Evolutionary conservation across 305 asterid species (phyloP).

Genomic region (Withania somnifera): DNA sequence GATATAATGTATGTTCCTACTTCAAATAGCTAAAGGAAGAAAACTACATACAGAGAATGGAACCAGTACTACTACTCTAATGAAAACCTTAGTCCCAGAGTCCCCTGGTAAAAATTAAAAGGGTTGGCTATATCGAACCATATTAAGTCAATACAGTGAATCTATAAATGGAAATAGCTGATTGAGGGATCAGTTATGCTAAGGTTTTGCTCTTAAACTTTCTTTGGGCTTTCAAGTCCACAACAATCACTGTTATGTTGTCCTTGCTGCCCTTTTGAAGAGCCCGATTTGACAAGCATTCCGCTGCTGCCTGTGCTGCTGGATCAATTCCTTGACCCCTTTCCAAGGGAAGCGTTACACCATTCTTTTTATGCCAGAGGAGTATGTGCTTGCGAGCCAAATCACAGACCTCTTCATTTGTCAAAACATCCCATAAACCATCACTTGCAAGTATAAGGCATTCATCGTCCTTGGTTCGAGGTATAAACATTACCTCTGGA

Average conservation of each 20-base stretch:
- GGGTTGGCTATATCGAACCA: slow-evolving; percentile 9
- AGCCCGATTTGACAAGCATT: slow-evolving; percentile 69
- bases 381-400: slow-evolving; percentile 70
- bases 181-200: slow-evolving; percentile 3
- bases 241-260: slow-evolving; percentile 60
- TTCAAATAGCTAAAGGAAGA: slow-evolving; percentile 12
- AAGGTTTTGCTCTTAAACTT: slow-evolving; percentile 48
- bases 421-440: slow-evolving; percentile 95
- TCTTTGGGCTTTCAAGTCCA: slow-evolving; percentile 72
- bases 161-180: slow-evolving; percentile 8
- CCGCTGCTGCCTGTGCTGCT: slow-evolving; percentile 90
- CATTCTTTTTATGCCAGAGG: slow-evolving; percentile 70
- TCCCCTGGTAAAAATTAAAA: slow-evolving; percentile 15
- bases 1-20: slow-evolving; percentile 16
- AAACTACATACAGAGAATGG: too few species aligned
- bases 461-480: slow-evolving; percentile 70
- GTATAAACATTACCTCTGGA: slow-evolving; percentile 76
- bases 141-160: slow-evolving; percentile 12
- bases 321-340: slow-evolving; percentile 86
- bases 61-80: too few species aligned
- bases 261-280: slow-evolving; percentile 90
- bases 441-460: slow-evolving; percentile 89
- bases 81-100: slow-evolving; percentile 1
- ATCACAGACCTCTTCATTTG: slow-evolving; percentile 84
- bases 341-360: slow-evolving; percentile 24